Conservation (phyloP, 192 early-diverging fungal genomes). For the Podochytrium sp. region DNA sequence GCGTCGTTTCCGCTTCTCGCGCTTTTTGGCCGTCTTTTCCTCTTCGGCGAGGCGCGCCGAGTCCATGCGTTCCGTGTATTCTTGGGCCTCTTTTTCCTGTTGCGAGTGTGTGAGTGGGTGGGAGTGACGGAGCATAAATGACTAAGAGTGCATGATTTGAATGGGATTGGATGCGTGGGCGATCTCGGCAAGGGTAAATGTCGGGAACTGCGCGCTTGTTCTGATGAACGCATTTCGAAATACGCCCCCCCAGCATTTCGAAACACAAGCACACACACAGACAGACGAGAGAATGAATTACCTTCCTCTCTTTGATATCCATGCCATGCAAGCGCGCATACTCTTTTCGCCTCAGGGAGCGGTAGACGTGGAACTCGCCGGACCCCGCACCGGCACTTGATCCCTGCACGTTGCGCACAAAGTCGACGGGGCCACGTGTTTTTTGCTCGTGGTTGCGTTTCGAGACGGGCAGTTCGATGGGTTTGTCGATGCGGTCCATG, state of each 20-base stretch:
- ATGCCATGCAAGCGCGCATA: slow-evolving; percentile 78
- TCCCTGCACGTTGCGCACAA: slow-evolving; percentile 88
- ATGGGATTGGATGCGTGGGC: too few relatives aligned
- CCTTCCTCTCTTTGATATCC: slow-evolving; percentile 74
- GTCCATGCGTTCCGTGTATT: slow-evolving; percentile 63
- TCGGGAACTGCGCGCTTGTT: too few relatives aligned
- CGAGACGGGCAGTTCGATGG: slow-evolving; percentile 71
- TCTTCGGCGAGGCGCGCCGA: slow-evolving; percentile 68
- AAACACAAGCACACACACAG: not conserved
- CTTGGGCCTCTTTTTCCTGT: slow-evolving; percentile 64
- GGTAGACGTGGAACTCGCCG: slow-evolving; percentile 95
- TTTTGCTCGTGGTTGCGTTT: slow-evolving; percentile 38
- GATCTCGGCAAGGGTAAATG: too few relatives aligned
- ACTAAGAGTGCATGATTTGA: too few relatives aligned
- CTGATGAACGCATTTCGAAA: not conserved
- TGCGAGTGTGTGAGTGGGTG: too few relatives aligned
- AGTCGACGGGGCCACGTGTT: slow-evolving; percentile 74
- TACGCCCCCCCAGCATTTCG: not conserved
- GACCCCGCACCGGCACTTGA: slow-evolving; percentile 95
- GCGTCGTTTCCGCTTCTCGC: slow-evolving; percentile 67
- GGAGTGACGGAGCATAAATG: too few relatives aligned
- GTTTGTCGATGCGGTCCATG: slow-evolving; percentile 81
- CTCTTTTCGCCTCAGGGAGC: slow-evolving; percentile 84
- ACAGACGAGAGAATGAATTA: slow-evolving; percentile 32
- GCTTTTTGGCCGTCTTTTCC: slow-evolving; percentile 85